A percentile compares a stretch with the other conserved stretches of the same genome.
Conservation (phyloP, 2,329 filamentous ascomycete species). For the Rhynchosporium graminicola region DNA sequence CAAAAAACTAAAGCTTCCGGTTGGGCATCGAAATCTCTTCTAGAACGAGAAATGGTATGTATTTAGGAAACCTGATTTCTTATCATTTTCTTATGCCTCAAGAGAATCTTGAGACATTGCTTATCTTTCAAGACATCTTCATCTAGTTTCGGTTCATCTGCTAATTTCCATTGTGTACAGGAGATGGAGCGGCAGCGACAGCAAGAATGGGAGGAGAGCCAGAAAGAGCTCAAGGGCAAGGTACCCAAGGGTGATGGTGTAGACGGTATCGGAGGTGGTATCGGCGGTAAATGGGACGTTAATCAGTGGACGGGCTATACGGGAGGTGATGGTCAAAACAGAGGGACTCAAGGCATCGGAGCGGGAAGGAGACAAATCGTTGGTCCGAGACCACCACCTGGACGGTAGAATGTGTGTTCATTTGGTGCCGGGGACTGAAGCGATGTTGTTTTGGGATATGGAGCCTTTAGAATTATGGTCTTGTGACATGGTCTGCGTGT, state of each 20-base stretch:
- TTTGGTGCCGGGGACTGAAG: neutral
- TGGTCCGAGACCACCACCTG: constrained; percentile 69
- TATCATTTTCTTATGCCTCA: too few relatives aligned
- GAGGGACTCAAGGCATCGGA: constrained; percentile 64
- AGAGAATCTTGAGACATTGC: too few relatives aligned
- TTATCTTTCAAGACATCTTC: too few relatives aligned
- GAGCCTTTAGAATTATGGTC: neutral
- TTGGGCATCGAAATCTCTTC: constrained; percentile 55
- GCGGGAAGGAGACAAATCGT: constrained; percentile 75
- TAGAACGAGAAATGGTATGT: constrained; percentile 56
- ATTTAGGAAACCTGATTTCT: too few relatives aligned
- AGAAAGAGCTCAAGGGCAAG: constrained; percentile 58
- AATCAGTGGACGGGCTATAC: constrained; percentile 64
- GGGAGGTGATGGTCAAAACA: constrained; percentile 74
- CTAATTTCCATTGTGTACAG: too few relatives aligned
- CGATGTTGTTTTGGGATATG: neutral
- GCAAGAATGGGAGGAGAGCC: constrained; percentile 70
- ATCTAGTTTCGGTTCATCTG: too few relatives aligned
- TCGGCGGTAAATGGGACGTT: constrained; percentile 68
- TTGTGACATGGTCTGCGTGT: neutral
- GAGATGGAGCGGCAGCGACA: constrained; percentile 60
- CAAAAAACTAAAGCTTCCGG: constrained; percentile 53
- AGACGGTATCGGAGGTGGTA: constrained; percentile 66
- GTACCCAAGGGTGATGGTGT: constrained; percentile 50
- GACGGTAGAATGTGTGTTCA: neutral